Percentiles rank a stretch among this genome's conserved stretches.
These are phyloP conservation scores for Cytospora piceicola DNA, from an alignment of 2,329 filamentous ascomycete species.

Conservation along the genomic window DNA sequence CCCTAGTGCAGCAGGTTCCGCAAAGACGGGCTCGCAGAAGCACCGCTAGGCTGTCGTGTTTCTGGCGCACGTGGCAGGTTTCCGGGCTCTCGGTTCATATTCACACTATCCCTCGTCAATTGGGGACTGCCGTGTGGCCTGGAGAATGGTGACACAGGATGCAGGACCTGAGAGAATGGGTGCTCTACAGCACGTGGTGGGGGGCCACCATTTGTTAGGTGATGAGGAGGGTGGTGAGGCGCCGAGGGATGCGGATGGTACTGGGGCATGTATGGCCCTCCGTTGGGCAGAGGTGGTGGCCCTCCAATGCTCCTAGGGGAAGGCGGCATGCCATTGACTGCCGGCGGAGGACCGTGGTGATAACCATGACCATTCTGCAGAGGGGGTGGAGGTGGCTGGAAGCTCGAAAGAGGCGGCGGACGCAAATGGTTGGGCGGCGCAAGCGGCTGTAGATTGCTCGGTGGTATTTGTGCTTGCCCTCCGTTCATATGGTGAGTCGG, in stretches of 20 bases:
- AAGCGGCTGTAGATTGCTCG: slow-evolving; percentile 34
- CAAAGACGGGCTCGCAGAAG: slow-evolving; percentile 76
- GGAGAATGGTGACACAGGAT: slow-evolving; percentile 44
- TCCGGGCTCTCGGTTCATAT: slow-evolving; percentile 39
- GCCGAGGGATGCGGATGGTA: slow-evolving; percentile 38
- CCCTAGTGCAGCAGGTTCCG: slow-evolving; percentile 70
- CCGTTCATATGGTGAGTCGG: slow-evolving; percentile 31
- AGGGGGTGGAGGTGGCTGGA: slow-evolving; percentile 47
- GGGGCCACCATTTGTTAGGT: slow-evolving; percentile 44
- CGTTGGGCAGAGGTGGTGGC: slow-evolving; percentile 44
- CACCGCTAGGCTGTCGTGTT: slow-evolving; percentile 60
- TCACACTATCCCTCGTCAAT: slow-evolving; percentile 45
- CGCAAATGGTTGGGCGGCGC: slow-evolving; percentile 46
- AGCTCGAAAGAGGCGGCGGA: slow-evolving; percentile 50
- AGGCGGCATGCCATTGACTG: slow-evolving; percentile 50
- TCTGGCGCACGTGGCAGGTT: slow-evolving; percentile 43
- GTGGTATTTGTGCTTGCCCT: slow-evolving; percentile 32
- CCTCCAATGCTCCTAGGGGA: slow-evolving; percentile 53
- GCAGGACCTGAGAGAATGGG: slow-evolving; percentile 44
- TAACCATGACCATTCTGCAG: slow-evolving; percentile 47
- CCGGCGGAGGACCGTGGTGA: slow-evolving; percentile 34
- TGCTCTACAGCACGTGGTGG: slow-evolving; percentile 50
- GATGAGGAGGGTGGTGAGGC: slow-evolving; percentile 36
- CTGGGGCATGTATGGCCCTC: slow-evolving; percentile 46
- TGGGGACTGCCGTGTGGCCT: slow-evolving; percentile 52